Conservation (phyloP, 139 green algal species). For the Gonium pectorale region DNA sequence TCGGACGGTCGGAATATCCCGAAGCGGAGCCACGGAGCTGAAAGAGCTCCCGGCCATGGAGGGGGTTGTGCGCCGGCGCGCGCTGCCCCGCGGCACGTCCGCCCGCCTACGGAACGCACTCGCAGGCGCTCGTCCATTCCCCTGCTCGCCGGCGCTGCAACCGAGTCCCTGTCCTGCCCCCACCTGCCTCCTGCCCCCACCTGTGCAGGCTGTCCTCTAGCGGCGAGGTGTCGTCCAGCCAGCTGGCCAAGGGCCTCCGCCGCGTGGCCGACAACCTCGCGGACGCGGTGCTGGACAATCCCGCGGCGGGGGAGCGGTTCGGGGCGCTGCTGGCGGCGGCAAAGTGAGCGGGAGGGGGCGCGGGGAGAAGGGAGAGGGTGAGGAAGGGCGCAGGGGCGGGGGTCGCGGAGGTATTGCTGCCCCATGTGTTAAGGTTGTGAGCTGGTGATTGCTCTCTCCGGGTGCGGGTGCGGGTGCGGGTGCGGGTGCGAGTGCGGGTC, state of each 20-base stretch:
- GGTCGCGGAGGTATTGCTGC: too few species aligned
- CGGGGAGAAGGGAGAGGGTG: slow-evolving; percentile 35
- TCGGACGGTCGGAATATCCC: too few species aligned
- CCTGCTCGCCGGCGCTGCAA: neutral
- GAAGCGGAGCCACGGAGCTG: too few species aligned
- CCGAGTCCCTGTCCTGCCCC: neutral
- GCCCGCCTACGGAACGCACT: too few species aligned
- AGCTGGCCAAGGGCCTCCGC: slow-evolving; percentile 83
- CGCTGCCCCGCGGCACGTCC: too few species aligned
- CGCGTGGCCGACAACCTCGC: slow-evolving; percentile 77
- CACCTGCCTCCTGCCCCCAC: neutral
- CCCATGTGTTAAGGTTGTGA: too few species aligned
- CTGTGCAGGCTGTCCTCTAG: slow-evolving; percentile 55
- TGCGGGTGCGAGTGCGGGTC: too few species aligned
- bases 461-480: too few species aligned
- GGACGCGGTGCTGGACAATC: slow-evolving; percentile 83
- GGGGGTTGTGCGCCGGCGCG: too few species aligned
- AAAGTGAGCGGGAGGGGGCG: slow-evolving; percentile 42
- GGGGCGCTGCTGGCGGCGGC: slow-evolving; percentile 9
- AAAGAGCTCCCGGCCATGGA: too few species aligned
- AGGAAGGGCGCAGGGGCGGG: too few species aligned
- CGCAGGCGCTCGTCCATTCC: neutral
- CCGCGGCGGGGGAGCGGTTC: slow-evolving; percentile 57
- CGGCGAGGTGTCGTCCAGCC: slow-evolving; percentile 70
- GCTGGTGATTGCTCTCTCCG: too few species aligned